These are phyloP conservation scores for Astragalus membranaceus DNA, from an alignment of 306 rosid species.

Conservation along the genomic window DNA sequence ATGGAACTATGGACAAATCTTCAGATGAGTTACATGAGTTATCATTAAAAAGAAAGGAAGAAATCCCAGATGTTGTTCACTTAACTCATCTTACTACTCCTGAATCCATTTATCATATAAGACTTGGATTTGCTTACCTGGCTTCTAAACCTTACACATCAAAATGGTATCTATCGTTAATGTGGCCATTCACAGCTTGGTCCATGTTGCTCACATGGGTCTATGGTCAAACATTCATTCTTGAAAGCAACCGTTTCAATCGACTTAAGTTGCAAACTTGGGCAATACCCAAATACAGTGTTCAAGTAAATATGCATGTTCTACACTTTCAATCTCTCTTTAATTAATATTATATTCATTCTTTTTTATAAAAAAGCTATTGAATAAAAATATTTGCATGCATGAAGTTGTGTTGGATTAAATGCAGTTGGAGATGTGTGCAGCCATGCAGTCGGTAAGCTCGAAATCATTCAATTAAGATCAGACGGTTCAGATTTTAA, in stretches of 20 bases:
- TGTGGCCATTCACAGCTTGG: slow-evolving; percentile 61
- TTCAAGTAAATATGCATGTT: slow-evolving; percentile 34
- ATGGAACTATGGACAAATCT: slow-evolving; percentile 48
- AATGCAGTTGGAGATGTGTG: no score
- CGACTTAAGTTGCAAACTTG: slow-evolving; percentile 54
- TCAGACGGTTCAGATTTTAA: no score
- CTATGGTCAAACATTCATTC: slow-evolving; percentile 32
- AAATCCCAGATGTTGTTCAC: slow-evolving; percentile 41
- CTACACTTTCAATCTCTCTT: not conserved
- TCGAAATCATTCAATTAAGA: no score
- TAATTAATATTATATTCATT: not conserved
- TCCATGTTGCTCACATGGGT: slow-evolving; percentile 38
- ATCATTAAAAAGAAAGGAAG: slow-evolving; percentile 29
- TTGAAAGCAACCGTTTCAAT: slow-evolving; percentile 40
- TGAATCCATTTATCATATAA: slow-evolving; percentile 46
- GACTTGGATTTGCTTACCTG: slow-evolving; percentile 44
- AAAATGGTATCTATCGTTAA: slow-evolving; percentile 41
- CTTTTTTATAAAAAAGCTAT: not conserved
- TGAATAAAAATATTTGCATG: not conserved
- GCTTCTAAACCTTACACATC: slow-evolving; percentile 53
- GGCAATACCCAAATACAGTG: slow-evolving; percentile 48
- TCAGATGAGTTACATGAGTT: slow-evolving; percentile 27
- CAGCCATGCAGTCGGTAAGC: no score
- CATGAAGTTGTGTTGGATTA: not conserved
- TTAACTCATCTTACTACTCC: slow-evolving; percentile 51